These are phyloP conservation scores for Protoeuglena noctilucae DNA, from an alignment of 139 green algal genomes.

Conservation along the genomic window DNA sequence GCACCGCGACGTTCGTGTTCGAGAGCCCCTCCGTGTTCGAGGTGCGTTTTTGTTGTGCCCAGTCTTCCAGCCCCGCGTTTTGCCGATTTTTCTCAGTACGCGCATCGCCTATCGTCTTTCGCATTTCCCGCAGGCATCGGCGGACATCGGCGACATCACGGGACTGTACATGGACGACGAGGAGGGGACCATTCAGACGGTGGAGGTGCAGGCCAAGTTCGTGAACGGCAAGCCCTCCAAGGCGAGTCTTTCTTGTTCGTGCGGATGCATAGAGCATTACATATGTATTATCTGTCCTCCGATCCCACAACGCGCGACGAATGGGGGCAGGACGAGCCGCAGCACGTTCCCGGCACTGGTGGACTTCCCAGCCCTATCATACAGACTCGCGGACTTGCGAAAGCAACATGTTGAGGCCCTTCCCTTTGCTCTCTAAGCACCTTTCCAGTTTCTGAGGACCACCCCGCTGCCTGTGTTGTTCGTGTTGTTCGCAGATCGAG, in stretches of 20 bases:
- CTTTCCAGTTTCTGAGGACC: neutral
- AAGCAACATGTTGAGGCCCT: neutral
- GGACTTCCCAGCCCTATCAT: slow-evolving; percentile 47
- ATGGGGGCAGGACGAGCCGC: neutral
- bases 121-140: slow-evolving; percentile 5
- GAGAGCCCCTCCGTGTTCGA: slow-evolving; percentile 82
- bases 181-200: slow-evolving; percentile 67
- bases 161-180: slow-evolving; percentile 93
- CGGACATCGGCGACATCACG: slow-evolving; percentile 70
- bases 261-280: too few species aligned
- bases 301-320: too few species aligned
- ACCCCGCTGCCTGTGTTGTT: neutral
- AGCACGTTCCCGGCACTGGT: neutral
- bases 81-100: neutral
- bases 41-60: too few species aligned
- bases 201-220: slow-evolving; percentile 95
- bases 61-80: too few species aligned
- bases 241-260: too few species aligned
- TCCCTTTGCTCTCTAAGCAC: neutral
- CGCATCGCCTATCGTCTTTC: neutral
- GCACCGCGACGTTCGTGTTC: slow-evolving; percentile 83
- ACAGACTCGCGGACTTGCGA: slow-evolving; percentile 28
- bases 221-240: slow-evolving; percentile 61
- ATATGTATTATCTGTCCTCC: too few species aligned
- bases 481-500: slow-evolving; percentile 35